Evolutionary conservation across 2,329 filamentous ascomycete genomes (phyloP).

Genomic region (Verticillium nonalfalfae): DNA sequence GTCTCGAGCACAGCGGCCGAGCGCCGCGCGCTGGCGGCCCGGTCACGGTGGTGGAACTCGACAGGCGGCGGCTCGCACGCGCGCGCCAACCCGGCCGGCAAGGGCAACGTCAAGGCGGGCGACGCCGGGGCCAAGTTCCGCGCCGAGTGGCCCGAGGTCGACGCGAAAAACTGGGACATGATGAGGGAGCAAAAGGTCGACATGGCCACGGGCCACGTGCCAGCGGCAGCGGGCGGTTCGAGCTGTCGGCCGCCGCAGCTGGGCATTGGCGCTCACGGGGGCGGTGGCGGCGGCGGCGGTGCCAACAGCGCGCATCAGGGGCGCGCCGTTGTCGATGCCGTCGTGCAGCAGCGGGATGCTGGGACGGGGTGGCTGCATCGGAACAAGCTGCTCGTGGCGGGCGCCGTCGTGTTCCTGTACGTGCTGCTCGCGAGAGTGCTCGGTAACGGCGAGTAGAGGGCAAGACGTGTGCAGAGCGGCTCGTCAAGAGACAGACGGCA

Average conservation of each 20-base stretch:
- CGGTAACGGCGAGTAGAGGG: conserved; percentile 34
- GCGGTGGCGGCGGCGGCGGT: conserved; percentile 44
- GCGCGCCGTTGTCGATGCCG: conserved; percentile 71
- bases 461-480: background rate
- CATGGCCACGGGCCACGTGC: conserved; percentile 61
- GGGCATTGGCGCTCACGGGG: conserved; percentile 41
- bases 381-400: conserved; percentile 70
- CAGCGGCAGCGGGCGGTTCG: conserved; percentile 33
- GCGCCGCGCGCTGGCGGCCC: conserved; percentile 67
- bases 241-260: conserved; percentile 41
- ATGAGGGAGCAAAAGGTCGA: conserved; percentile 82
- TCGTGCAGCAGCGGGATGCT: conserved; percentile 68
- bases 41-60: conserved; percentile 93
- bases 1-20: conserved; percentile 72
- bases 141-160: conserved; percentile 82
- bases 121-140: conserved; percentile 90
- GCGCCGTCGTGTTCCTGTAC: conserved; percentile 70
- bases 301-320: conserved; percentile 57
- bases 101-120: conserved; percentile 82
- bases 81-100: conserved; percentile 46
- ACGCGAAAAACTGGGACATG: conserved; percentile 87
- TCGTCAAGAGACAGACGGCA: background rate
- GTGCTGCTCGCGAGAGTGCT: conserved; percentile 74
- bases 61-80: conserved; percentile 76
- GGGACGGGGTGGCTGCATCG: conserved; percentile 76